Base-by-base conservation (phyloP, 2,329 filamentous ascomycete genomes). In the Amauroascus verrucosus region DNA sequence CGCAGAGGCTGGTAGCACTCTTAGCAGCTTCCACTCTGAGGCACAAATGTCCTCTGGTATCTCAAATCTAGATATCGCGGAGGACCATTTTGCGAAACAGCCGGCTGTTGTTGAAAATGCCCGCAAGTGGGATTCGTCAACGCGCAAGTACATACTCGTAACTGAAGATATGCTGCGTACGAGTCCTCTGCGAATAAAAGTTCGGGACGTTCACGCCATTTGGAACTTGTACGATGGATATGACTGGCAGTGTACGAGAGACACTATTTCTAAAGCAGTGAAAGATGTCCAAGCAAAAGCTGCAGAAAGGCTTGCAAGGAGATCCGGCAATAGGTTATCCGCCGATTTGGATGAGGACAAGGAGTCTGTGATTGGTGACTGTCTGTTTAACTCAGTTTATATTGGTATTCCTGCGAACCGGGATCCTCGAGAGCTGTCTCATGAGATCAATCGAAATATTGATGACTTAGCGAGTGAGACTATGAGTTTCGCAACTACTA, bases 191-290 rank as follows among this genome's bases (percentile, higher is more conserved):
- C 83, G 82, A 58, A 76, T 96, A 2, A 82, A 82, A 4, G 78
- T 97, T 14, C 83, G 87, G 24, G 88, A 96, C 64, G 84, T 95
- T 5, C 88, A 97, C 65, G 74, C 96, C 49, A 96, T 97, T 56
- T 98, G 93, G 93, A 95, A 98, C 64, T 74, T 98, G 1, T 96
- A 93, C 67, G 93, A 98, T 72, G 93, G 93, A 1, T 98, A 95
- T 65, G 94, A 98, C 69, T 98, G 94, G 94, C 80, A 84, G 60
- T 79, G 81, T 41, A 98, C 94, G 0, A 80, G 91, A 41, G 85
- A 93, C 57, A 81, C 85, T 3, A 95, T 98, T 54, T 83, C 83
- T 20, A 86, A 91, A 64, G 89, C 88, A 6, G 89, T 98, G 1
- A 82, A 93, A 55, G 84, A 94, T 51, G 85, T 98, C 1, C 88